A percentile compares a stretch with the other conserved stretches of the same genome.
Conservation (phyloP, 73 alveolate genomes). For the Symbiodinium natans region DNA sequence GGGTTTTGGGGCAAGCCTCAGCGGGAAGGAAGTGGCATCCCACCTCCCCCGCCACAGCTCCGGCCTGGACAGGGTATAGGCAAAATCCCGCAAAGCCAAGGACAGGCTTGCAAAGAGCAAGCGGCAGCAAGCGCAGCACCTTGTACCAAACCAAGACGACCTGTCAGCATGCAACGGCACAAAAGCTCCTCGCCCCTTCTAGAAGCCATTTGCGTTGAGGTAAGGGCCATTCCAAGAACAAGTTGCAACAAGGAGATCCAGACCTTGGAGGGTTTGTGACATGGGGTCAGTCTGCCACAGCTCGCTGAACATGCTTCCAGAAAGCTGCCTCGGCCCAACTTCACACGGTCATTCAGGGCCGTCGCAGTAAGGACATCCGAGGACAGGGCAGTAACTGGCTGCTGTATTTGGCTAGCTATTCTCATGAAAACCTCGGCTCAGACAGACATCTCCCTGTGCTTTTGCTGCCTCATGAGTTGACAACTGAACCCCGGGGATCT, state of each 20-base stretch:
- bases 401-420: slow-evolving; percentile 42
- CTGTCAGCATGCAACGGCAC: neutral
- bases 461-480: neutral
- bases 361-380: neutral
- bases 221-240: slow-evolving; percentile 52
- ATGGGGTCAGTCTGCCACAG: neutral
- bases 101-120: neutral
- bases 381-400: slow-evolving; percentile 11
- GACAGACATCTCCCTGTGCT: neutral
- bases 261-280: neutral
- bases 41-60: slow-evolving; percentile 88
- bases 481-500: neutral
- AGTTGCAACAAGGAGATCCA: slow-evolving; percentile 65
- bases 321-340: neutral
- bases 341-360: neutral
- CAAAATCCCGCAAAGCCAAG: neutral
- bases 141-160: slow-evolving; percentile 68
- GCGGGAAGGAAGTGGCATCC: slow-evolving; percentile 76
- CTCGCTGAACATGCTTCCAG: neutral
- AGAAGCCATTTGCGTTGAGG: neutral
- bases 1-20: too few species aligned
- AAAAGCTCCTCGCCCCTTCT: neutral
- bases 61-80: slow-evolving; percentile 8
- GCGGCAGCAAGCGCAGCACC: neutral
- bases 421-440: slow-evolving; percentile 47